These are phyloP conservation scores for Cordyceps pruinosa DNA, from an alignment of 2,329 filamentous ascomycete species.

Conservation along the genomic window DNA sequence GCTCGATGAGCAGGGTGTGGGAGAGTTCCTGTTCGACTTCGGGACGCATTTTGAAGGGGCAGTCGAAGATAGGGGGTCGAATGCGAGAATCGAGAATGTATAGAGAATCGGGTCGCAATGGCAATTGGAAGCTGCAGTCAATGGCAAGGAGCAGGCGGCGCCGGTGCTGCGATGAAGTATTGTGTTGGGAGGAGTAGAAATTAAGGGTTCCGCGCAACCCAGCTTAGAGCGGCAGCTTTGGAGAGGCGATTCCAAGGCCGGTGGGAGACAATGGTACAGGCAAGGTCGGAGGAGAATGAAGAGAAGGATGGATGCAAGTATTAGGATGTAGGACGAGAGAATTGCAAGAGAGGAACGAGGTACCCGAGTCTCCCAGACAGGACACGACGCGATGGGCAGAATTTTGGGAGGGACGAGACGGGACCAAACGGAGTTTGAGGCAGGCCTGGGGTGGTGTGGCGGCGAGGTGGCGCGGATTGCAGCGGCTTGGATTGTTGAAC, in stretches of 20 bases:
- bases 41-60: slow-evolving; percentile 69
- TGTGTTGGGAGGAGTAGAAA: background rate
- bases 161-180: background rate
- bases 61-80: slow-evolving; percentile 10
- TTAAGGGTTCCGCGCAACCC: slow-evolving; percentile 13
- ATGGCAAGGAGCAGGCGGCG: slow-evolving; percentile 4
- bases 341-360: slow-evolving; percentile 10
- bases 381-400: slow-evolving; percentile 7
- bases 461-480: background rate
- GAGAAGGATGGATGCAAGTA: slow-evolving; percentile 13
- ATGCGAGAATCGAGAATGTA: background rate
- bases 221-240: slow-evolving; percentile 11
- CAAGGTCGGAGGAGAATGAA: slow-evolving; percentile 11
- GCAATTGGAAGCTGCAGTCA: background rate
- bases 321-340: slow-evolving; percentile 5
- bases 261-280: slow-evolving; percentile 8
- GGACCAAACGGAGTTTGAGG: background rate
- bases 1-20: slow-evolving; percentile 95
- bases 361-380: slow-evolving; percentile 20
- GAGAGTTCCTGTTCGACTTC: slow-evolving; percentile 99
- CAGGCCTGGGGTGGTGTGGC: slow-evolving; percentile 3
- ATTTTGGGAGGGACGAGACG: slow-evolving; percentile 9
- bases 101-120: background rate
- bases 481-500: slow-evolving; percentile 14
- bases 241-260: slow-evolving; percentile 5